Conservation (phyloP, 2,329 filamentous ascomycete species). For the Trichoderma sp. region DNA sequence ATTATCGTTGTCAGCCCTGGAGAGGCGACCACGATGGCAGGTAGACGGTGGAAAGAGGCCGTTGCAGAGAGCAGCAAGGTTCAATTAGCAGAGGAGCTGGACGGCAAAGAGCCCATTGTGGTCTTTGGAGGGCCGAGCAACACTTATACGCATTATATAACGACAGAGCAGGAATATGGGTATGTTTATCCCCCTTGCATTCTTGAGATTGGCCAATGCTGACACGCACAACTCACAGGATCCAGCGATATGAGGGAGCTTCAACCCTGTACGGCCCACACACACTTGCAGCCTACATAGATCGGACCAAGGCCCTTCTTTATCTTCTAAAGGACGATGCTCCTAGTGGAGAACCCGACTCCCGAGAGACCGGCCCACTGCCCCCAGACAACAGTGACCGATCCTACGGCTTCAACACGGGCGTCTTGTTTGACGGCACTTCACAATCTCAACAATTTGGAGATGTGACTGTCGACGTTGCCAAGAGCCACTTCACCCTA, state of each 20-base stretch:
- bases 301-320: constrained; percentile 69
- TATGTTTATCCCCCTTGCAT: constrained; percentile 24
- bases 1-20: constrained; percentile 82
- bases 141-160: constrained; percentile 77
- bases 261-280: constrained; percentile 83
- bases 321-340: constrained; percentile 58
- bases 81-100: constrained; percentile 41
- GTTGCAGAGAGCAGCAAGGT: constrained; percentile 51
- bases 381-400: constrained; percentile 77
- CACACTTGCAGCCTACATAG: constrained; percentile 82
- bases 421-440: constrained; percentile 69
- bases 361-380: constrained; percentile 46
- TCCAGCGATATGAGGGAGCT: constrained; percentile 88
- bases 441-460: constrained; percentile 68
- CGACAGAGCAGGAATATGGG: constrained; percentile 64
- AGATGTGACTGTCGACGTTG: constrained; percentile 55
- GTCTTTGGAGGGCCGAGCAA: constrained; percentile 86
- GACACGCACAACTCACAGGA: constrained; percentile 36
- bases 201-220: constrained; percentile 14
- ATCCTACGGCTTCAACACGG: constrained; percentile 74
- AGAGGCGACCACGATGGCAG: constrained; percentile 89
- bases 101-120: constrained; percentile 57
- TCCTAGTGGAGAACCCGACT: constrained; percentile 26
- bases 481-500: constrained; percentile 45
- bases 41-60: constrained; percentile 77